Percentiles rank a stretch among this genome's conserved stretches.
phyloP scores from a whole-genome alignment of 2,329 filamentous ascomycete species.

The Epichloe amarillans region DNA sequence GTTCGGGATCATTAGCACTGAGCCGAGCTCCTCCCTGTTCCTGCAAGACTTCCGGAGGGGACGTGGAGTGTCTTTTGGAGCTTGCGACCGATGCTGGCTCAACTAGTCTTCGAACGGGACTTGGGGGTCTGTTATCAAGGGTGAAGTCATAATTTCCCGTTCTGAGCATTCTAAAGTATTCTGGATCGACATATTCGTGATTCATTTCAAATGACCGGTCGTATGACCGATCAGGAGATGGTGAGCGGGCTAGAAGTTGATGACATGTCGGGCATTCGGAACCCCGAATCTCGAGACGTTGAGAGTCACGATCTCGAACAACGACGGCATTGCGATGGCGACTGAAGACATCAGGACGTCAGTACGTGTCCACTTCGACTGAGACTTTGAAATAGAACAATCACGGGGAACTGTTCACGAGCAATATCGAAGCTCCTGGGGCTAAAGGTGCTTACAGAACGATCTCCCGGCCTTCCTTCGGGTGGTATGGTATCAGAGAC shows the following conservation, averaged over 20 bases:
- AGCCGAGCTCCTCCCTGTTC: constrained; percentile 29
- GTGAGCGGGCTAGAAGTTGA: constrained; percentile 43
- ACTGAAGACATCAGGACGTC: constrained; percentile 30
- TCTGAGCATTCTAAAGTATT: constrained; percentile 92
- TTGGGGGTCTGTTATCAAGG: constrained; percentile 34
- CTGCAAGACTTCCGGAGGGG: constrained; percentile 12
- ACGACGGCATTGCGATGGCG: constrained; percentile 90
- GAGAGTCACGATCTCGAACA: constrained; percentile 73
- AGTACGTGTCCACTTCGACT: neutral
- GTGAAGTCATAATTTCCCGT: constrained; percentile 33
- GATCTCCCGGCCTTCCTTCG: constrained; percentile 61
- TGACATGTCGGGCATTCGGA: constrained; percentile 87
- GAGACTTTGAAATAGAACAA: neutral
- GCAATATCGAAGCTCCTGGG: neutral
- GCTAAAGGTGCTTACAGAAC: constrained; percentile 52
- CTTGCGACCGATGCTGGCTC: constrained; percentile 26
- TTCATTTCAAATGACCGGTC: constrained; percentile 26
- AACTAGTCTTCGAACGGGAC: constrained; percentile 40
- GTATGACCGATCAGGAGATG: constrained; percentile 35
- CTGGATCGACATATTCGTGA: constrained; percentile 67
- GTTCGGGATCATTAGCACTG: constrained; percentile 37
- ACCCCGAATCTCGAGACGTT: constrained; percentile 69
- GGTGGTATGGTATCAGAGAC: constrained; percentile 66
- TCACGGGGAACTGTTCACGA: neutral
- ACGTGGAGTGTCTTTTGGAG: constrained; percentile 6